These are phyloP conservation scores for Aspergillus sp. DNA, from an alignment of 2,329 filamentous ascomycete genomes.

Conservation along the genomic window DNA sequence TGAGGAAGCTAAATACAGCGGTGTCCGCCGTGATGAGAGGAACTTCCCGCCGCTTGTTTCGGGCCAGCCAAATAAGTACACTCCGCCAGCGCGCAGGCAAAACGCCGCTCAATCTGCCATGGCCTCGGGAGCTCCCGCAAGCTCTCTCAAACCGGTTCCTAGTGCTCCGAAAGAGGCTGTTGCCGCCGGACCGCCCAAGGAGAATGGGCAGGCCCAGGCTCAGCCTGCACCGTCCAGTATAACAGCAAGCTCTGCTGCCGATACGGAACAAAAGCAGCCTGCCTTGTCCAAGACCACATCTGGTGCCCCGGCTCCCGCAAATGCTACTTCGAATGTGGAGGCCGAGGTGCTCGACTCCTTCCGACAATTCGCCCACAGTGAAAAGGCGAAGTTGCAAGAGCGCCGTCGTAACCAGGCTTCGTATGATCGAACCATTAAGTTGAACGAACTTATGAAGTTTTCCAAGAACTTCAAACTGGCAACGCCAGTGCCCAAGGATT, in stretches of 20 bases:
- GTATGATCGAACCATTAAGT: conserved; percentile 83
- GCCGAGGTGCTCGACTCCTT: conserved; percentile 63
- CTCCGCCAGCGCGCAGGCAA: conserved; percentile 82
- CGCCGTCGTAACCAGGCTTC: conserved; percentile 56
- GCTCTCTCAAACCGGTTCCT: conserved; percentile 88
- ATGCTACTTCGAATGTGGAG: conserved; percentile 62
- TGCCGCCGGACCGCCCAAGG: conserved; percentile 32
- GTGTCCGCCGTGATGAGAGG: conserved; percentile 70
- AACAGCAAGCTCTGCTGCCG: conserved; percentile 25
- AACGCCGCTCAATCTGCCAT: conserved; percentile 73
- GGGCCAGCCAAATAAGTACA: conserved; percentile 73
- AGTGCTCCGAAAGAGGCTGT: conserved; percentile 56
- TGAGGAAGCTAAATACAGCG: conserved; percentile 97
- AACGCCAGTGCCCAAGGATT: conserved; percentile 85
- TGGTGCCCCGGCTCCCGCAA: conserved; percentile 45
- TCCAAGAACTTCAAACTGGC: conserved; percentile 90
- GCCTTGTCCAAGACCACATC: conserved; percentile 25
- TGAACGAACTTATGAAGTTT: conserved; percentile 95
- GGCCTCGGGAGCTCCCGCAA: conserved; percentile 76
- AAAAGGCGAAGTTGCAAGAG: conserved; percentile 63
- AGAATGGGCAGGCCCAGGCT: conserved; percentile 22
- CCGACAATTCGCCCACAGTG: conserved; percentile 63
- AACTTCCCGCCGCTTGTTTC: conserved; percentile 66
- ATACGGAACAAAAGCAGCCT: conserved; percentile 31
- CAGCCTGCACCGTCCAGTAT: conserved; percentile 19